Base-by-base conservation (phyloP, 768 basidiomycete species). In the Kwoniella botswanensis region DNA sequence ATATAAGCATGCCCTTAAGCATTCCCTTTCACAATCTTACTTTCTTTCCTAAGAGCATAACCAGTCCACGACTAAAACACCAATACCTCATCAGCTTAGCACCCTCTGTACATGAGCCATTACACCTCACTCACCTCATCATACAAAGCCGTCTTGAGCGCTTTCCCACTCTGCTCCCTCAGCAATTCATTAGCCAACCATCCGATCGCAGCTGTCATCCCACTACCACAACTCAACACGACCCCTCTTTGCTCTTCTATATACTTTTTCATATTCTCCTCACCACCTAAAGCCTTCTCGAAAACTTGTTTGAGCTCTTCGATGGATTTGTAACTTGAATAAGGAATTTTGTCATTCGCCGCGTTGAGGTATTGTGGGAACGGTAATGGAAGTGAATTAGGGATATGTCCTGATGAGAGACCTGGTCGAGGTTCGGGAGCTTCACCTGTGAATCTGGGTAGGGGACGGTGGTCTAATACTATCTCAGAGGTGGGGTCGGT, bases 141-240 rank as follows among this genome's bases (percentile, higher is more conserved):
- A 79, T 98, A 99, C 12, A 98, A 83, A n/a, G 88, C 88, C 24
- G 77, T 69, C 65, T 74, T 79, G 52, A 91, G 73, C 3, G 75
- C 85, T 24, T 74, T 79, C 13, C 86, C 85, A 15, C 21, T 18
- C 64, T 87, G 82, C 4, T 76, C 74, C 42, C 71, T 76, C 57
- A 94, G 76, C 46, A 91, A 77, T 81, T 91, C 88, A 72, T 97
- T 86, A n/a, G 93, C 94, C 68, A 98, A 86, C 95, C 97, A 98
- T 6, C 98, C 86, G 15, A 98, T 86, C 3, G 88, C 93, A 12
- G 96, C 96, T n/a, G 95, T 97, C 96, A 99, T 98, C 55, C 96
- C 96, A 79, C 93, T 96, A 62, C 96, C 96, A 85, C 96, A 99
- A 69, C 87, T 91, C 13, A 91, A 89, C 5, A 90, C 87, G 41